phyloP scores from a whole-genome alignment of 1,139 yeast species.

The Kluyveromyces sp. region DNA sequence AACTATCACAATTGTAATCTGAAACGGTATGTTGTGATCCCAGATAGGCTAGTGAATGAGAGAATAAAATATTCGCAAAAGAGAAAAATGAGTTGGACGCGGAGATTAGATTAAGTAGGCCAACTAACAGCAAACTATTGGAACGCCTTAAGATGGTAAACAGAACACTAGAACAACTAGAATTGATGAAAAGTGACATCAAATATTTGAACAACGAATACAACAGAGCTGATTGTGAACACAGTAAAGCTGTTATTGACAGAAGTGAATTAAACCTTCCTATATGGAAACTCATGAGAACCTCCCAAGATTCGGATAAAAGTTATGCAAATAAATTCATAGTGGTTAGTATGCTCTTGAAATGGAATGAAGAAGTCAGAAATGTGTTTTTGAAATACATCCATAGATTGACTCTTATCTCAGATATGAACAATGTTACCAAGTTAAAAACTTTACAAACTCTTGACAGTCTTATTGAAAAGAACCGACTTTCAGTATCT shows the following conservation, averaged over 20 bases:
- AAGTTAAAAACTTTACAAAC: conserved; percentile 19
- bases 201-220: conserved; percentile 7
- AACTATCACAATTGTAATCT: conserved; percentile 61
- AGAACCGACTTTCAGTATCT: conserved; percentile 2
- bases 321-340: conserved; percentile 69
- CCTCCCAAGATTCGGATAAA: conserved; percentile 13
- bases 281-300: conserved; percentile 22
- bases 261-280: conserved; percentile 11
- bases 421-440: conserved; percentile 40
- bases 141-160: conserved; percentile 18
- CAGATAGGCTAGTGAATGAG: conserved; percentile 14
- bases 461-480: conserved; percentile 19
- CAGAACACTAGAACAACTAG: conserved; percentile 25
- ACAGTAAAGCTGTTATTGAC: not conserved
- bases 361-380: conserved; percentile 69
- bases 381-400: conserved; percentile 56
- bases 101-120: conserved; percentile 8
- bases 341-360: conserved; percentile 66
- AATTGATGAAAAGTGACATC: conserved; percentile 35
- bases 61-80: conserved; percentile 21
- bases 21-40: conserved; percentile 29
- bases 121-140: conserved; percentile 7
- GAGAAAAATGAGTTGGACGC: conserved; percentile 18
- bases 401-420: conserved; percentile 37
- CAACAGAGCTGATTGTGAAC: conserved; percentile 1